Conservation (phyloP, 2,329 filamentous ascomycete genomes). For the Endothia cerciana region DNA sequence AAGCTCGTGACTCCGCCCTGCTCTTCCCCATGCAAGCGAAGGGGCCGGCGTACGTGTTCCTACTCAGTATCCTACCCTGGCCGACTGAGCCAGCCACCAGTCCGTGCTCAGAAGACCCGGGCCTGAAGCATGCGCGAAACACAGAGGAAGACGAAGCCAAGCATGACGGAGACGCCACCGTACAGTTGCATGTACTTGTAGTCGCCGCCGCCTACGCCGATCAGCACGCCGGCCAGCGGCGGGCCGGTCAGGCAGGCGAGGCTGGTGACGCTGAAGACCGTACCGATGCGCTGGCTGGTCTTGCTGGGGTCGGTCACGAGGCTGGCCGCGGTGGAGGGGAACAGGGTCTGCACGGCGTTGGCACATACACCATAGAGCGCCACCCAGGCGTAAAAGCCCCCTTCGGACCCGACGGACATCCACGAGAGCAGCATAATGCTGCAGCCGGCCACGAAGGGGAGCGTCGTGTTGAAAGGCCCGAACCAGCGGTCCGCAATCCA, state of each 20-base stretch:
- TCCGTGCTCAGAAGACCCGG: neutral
- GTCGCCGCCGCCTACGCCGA: constrained; percentile 44
- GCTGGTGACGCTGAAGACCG: constrained; percentile 60
- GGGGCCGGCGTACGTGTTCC: no score
- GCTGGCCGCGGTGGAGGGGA: constrained; percentile 63
- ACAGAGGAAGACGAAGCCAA: neutral
- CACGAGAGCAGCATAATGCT: constrained; percentile 59
- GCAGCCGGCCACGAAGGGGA: constrained; percentile 48
- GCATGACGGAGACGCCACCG: constrained; percentile 37
- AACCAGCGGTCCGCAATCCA: constrained; percentile 56
- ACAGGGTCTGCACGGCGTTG: constrained; percentile 67
- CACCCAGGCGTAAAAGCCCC: constrained; percentile 64
- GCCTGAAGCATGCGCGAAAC: neutral
- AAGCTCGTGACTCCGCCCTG: no score
- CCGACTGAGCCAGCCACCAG: neutral
- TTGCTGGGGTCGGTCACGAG: constrained; percentile 56
- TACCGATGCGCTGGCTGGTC: constrained; percentile 59
- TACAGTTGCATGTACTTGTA: constrained; percentile 55
- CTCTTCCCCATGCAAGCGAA: no score
- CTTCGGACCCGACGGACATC: constrained; percentile 57
- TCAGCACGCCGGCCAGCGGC: constrained; percentile 55
- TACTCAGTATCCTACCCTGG: no score
- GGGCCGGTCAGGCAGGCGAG: constrained; percentile 56
- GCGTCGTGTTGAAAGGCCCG: constrained; percentile 65
- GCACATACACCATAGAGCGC: constrained; percentile 66